Evolutionary conservation across 495 filamentous ascomycete species (phyloP).

Genomic region (Aspergillus cristatus): DNA sequence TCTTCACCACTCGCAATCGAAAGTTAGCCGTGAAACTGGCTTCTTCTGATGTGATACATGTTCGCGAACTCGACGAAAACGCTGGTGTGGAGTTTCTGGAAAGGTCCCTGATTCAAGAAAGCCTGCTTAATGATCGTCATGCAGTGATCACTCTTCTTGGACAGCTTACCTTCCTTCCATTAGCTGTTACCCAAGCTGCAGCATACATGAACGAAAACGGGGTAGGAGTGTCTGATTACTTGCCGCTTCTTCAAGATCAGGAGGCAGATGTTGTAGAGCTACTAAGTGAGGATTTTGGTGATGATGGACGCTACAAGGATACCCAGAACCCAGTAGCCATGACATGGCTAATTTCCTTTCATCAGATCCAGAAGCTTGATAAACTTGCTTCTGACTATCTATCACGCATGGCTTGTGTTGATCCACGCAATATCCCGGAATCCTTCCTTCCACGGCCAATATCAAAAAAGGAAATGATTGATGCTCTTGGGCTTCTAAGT

Average conservation of each 20-base stretch:
- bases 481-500: conserved; percentile 14
- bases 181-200: conserved; percentile 36
- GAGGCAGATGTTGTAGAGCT: conserved; percentile 31
- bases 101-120: conserved; percentile 17
- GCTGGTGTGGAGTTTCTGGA: conserved; percentile 11
- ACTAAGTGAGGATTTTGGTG: conserved; percentile 42
- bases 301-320: conserved; percentile 30
- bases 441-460: conserved; percentile 8
- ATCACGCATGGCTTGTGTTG: conserved; percentile 34
- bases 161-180: conserved; percentile 23
- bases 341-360: conserved; percentile 48
- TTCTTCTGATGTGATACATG: conserved; percentile 9
- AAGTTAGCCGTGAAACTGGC: conserved; percentile 17
- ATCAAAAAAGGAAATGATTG: conserved; percentile 3
- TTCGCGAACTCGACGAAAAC: conserved; percentile 19
- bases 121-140: conserved; percentile 8
- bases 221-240: conserved; percentile 30
- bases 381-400: conserved; percentile 27
- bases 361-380: conserved; percentile 29
- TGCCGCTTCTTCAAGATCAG: conserved; percentile 30
- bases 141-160: conserved; percentile 13
- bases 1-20: conserved; percentile 30
- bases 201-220: conserved; percentile 36
- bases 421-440: conserved; percentile 22
- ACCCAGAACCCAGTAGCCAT: conserved; percentile 42